A percentile compares a stretch with the other conserved stretches of the same genome.
Conservation (phyloP, 768 basidiomycete genomes). For the Tricholoma terreum region DNA sequence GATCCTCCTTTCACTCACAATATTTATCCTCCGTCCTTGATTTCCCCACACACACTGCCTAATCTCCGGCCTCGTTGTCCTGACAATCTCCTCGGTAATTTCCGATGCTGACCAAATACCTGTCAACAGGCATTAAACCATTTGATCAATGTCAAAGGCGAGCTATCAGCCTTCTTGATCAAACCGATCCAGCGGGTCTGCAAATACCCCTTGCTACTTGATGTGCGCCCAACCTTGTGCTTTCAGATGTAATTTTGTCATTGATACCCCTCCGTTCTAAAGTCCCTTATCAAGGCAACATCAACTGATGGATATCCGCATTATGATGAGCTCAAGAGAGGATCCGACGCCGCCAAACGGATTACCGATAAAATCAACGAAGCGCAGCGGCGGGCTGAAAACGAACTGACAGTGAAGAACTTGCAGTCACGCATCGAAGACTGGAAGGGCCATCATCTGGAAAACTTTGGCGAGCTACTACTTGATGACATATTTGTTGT, state of each 20-base stretch:
- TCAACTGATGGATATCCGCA: slow-evolving; percentile 60
- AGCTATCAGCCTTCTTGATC: slow-evolving; percentile 94
- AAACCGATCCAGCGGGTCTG: slow-evolving; percentile 98
- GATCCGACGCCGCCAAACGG: slow-evolving; percentile 83
- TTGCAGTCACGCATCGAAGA: slow-evolving; percentile 88
- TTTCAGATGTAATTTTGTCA: slow-evolving; percentile 9
- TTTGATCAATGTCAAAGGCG: slow-evolving; percentile 86
- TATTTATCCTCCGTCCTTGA: slow-evolving; percentile 11
- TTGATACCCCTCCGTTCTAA: slow-evolving; percentile 4
- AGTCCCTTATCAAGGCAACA: slow-evolving; percentile 78
- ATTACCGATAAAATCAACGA: slow-evolving; percentile 97
- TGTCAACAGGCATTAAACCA: slow-evolving; percentile 68
- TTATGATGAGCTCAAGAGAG: slow-evolving; percentile 78
- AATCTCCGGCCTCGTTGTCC: slow-evolving; percentile 21
- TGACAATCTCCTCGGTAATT: slow-evolving; percentile 31
- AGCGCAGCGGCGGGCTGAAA: slow-evolving; percentile 87
- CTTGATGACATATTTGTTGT: slow-evolving; percentile 95
- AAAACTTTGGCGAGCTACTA: slow-evolving; percentile 90
- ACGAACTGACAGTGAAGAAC: slow-evolving; percentile 84
- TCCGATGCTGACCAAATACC: slow-evolving; percentile 38
- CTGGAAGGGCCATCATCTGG: slow-evolving; percentile 97
- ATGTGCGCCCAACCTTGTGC: slow-evolving; percentile 50
- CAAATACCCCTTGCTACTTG: slow-evolving; percentile 95
- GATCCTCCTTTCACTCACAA: slow-evolving; percentile 14
- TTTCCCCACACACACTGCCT: slow-evolving; percentile 6